A percentile compares a stretch with the other conserved stretches of the same genome.
These are phyloP conservation scores for Multifurca ochricompacta DNA, from an alignment of 768 basidiomycete genomes.

Conservation along the genomic window DNA sequence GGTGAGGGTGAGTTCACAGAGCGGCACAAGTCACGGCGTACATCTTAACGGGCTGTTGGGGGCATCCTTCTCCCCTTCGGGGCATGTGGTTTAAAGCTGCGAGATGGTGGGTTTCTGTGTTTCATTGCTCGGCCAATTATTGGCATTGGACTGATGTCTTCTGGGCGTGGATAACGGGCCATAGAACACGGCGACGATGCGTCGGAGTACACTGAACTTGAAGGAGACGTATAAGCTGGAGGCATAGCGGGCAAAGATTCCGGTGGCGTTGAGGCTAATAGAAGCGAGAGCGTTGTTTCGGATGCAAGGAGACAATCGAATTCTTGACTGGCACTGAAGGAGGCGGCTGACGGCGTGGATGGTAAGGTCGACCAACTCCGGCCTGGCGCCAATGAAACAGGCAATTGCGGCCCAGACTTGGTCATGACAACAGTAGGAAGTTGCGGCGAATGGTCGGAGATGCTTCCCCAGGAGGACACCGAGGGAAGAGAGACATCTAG, in stretches of 20 bases:
- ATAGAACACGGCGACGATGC: neutral
- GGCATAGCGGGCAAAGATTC: neutral
- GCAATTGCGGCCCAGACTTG: neutral
- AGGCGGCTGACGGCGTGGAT: neutral
- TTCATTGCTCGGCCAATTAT: conserved; percentile 1
- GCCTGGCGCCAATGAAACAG: neutral
- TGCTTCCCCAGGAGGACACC: neutral
- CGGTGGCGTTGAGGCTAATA: neutral
- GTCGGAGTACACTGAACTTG: neutral
- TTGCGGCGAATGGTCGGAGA: neutral
- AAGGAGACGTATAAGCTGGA: neutral
- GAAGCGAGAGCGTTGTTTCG: neutral
- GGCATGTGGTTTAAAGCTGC: neutral
- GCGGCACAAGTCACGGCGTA: neutral
- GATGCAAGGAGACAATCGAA: neutral
- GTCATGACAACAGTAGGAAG: neutral
- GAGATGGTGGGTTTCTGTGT: neutral
- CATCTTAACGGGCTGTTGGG: neutral
- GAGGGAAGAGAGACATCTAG: neutral
- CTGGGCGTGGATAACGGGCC: neutral
- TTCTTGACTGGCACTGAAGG: neutral
- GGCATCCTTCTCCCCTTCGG: neutral
- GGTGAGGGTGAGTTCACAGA: neutral
- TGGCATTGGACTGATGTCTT: neutral
- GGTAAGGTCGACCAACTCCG: neutral